phyloP scores from a whole-genome alignment of 805 yeast species.

The Ogataea trehalophila region DNA sequence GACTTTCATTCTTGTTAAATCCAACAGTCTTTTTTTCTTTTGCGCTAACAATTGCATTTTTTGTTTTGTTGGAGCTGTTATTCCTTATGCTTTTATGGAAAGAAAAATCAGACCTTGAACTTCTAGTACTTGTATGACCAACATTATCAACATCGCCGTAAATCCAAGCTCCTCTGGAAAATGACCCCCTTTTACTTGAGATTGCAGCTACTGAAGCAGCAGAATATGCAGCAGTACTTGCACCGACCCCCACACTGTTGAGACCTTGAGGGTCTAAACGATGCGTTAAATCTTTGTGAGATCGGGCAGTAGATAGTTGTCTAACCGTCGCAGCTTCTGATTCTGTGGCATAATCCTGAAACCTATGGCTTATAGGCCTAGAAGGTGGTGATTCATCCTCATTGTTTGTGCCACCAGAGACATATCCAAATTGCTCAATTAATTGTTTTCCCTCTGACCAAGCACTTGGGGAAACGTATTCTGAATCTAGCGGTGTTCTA shows the following conservation, averaged over 20 bases:
- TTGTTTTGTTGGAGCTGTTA: neutral
- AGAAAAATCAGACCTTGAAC: conserved; percentile 17
- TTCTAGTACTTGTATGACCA: conserved; percentile 13
- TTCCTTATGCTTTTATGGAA: conserved; percentile 4
- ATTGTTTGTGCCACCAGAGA: conserved; percentile 10
- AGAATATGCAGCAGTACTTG: conserved; percentile 4
- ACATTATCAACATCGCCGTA: conserved; percentile 18
- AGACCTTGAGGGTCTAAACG: neutral
- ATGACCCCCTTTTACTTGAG: conserved; percentile 16
- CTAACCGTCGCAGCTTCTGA: conserved; percentile 7
- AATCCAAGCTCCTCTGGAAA: conserved; percentile 14
- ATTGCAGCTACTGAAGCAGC: conserved; percentile 18
- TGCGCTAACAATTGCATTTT: neutral
- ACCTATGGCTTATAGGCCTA: neutral
- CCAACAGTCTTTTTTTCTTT: neutral
- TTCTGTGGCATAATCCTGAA: conserved; percentile 2
- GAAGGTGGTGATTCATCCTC: neutral
- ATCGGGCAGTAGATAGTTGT: neutral
- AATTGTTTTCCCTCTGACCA: conserved; percentile 22
- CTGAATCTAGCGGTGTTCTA: conserved; percentile 7
- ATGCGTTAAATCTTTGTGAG: neutral
- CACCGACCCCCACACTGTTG: neutral
- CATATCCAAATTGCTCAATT: conserved; percentile 21
- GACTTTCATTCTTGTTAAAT: neutral
- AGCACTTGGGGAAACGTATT: conserved; percentile 10